Evolutionary conservation across 257 asterid species (phyloP).

Genomic region (Haberlea rhodopensis): DNA sequence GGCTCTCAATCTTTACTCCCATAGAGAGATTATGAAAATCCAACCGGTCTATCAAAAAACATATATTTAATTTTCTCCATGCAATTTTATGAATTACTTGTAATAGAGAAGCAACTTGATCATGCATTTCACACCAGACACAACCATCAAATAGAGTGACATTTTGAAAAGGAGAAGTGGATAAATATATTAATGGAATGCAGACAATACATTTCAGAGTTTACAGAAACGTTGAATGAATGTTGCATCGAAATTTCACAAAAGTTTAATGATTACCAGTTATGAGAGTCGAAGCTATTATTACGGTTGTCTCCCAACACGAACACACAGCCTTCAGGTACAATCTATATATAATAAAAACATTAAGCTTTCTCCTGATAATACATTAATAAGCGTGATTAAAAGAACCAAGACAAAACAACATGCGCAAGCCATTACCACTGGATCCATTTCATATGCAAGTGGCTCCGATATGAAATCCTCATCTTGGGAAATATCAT

Average conservation of each 20-base stretch:
- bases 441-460: conserved; percentile 74
- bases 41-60: conserved; percentile 2
- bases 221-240: background rate
- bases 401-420: conserved; percentile 10
- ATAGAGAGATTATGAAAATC: background rate
- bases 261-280: conserved; percentile 30
- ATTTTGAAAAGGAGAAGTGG: background rate
- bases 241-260: background rate
- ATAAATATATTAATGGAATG: background rate
- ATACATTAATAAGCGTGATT: conserved; percentile 1
- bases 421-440: conserved; percentile 50
- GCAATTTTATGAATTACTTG: background rate
- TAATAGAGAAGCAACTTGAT: background rate
- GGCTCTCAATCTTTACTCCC: conserved; percentile 1
- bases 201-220: background rate
- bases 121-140: background rate
- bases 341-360: conserved; percentile 46
- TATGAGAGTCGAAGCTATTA: too few species aligned
- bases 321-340: conserved; percentile 90
- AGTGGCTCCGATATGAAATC: conserved; percentile 88
- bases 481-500: conserved; percentile 73
- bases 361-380: conserved; percentile 13
- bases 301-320: too few species aligned
- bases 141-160: background rate
- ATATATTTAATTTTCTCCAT: background rate